Base-by-base conservation (phyloP, 2,329 filamentous ascomycete species). In the Nothomitra cinnamomea region DNA sequence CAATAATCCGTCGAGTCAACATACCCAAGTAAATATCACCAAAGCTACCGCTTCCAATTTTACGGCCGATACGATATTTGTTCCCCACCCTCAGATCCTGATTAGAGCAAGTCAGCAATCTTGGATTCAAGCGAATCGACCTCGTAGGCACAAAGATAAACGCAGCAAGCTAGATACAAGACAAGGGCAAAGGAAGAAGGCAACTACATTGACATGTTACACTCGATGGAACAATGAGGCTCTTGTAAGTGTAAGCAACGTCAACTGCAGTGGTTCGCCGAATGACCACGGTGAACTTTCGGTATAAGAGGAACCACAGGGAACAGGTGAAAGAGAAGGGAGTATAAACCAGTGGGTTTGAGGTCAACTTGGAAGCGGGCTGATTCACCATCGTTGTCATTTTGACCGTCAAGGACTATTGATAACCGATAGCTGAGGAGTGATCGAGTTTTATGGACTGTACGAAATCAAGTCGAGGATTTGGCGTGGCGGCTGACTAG, bases 41-140 rank as follows among this genome's bases (percentile, higher is more conserved):
- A 69, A 98, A 98, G 65, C 83, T 89, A 61, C 92, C 92, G 62
- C 88, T 95, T 63, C 92, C 92, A 65, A 98, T 98, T 79, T 98
- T 98, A 64, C 92, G 87, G 69, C 92, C 92, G 70, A 98, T 96
- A 64, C 92, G 88, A 81, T 98, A 98, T 69, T 98, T 96, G 71
- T 96, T 96, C 72, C 92, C 92, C 72, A 98, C 92, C 66, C 92
- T 88, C 65, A 98, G 82, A 80, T 98, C 92, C 90, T 96, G 35
- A 17, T 35, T 7, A 49, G 17, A 41, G 38, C 13, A 35, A 25
- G 12, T 25, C 19, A 50, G 38, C 38, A 53, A 36, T 41, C 49
- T 25, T 12, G 24, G 12, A 49, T 19, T 19, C 45, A 25, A 17
- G 24, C 12, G 5, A 17, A 49, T 49, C 24, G 19, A 49, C 25